Base-by-base conservation (phyloP, 306 rosid genomes). In the Cucurbita ficifolia region DNA sequence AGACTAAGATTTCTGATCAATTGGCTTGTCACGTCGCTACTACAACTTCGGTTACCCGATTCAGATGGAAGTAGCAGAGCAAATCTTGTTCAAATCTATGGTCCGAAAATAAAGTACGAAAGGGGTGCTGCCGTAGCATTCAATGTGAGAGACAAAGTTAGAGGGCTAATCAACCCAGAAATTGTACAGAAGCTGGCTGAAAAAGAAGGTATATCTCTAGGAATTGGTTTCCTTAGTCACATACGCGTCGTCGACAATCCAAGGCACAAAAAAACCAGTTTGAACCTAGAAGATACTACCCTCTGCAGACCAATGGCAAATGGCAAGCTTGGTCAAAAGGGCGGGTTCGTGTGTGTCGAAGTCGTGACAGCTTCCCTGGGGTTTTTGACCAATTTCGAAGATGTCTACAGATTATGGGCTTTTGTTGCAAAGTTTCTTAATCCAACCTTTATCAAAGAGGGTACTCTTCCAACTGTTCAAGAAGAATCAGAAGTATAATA, bases 101-200 rank as follows among this genome's bases (percentile, higher is more conserved):
- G 98, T 24, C 98, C 98, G 4, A 93, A 93, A 73, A 90, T 93
- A 61, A 93, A 93, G 80, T 93, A 93, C 29, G 98, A 93, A 81
- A 85, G 98, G 73, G 98, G 98, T 69, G 97, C 97, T 19, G 94
- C 98, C 21, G 91, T 93, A 65, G 98, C 98, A 69, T 93, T 93
- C 87, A 93, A 93, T 67, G 70, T 93, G 72, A 88, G 92, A 78
- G 94, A 87, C 79, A 77, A 82, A 80, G 86, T 78, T 49, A 74
- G 81, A 77, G 96, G 89, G 49, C 80, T 88, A 58, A 86, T 93
- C 80, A 82, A 79, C 72, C 98, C 98, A 53, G 98, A 93, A 80
- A 80, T 86, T 73, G 98, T 93, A 79, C 96, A 87, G 81, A 90
- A 88, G 88, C 86, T 93, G 55, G 98, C 98, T 60, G 98, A 93